Evolutionary conservation across 2,329 filamentous ascomycete species (phyloP).

Genomic region (Sclerotinia spermophila): DNA sequence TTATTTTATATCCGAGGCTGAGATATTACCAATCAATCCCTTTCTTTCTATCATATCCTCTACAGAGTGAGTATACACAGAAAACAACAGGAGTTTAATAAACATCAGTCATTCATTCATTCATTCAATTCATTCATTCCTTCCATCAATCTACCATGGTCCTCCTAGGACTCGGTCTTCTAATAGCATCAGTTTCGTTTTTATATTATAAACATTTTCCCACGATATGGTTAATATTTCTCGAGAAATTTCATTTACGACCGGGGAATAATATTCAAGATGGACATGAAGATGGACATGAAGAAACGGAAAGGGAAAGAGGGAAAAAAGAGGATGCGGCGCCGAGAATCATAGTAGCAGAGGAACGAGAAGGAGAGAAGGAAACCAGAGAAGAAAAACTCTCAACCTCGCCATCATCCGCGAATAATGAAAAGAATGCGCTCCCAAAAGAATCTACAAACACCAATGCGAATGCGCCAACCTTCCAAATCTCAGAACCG

Average conservation of each 20-base stretch:
- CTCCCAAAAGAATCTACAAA: not conserved
- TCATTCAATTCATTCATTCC: not conserved
- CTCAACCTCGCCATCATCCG: not conserved
- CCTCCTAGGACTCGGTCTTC: constrained; percentile 55
- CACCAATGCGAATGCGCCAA: not conserved
- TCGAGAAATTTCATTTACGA: constrained; percentile 34
- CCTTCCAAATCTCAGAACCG: not conserved
- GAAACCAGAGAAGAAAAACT: not conserved
- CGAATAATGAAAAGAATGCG: not conserved
- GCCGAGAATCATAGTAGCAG: constrained; percentile 12
- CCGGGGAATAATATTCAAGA: constrained; percentile 15
- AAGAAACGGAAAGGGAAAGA: not conserved
- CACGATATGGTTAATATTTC: constrained; percentile 44
- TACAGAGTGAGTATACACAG: not conserved
- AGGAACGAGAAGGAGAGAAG: not conserved
- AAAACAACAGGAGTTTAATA: not conserved
- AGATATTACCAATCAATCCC: not conserved
- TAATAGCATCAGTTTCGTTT: constrained; percentile 58
- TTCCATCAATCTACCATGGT: not conserved
- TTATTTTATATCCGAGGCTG: not conserved
- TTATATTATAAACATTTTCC: constrained; percentile 52
- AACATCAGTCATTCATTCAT: not conserved
- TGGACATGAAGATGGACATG: not conserved
- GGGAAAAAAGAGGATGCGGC: constrained; percentile 18
- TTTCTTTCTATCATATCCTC: not conserved